Evolutionary conservation across 371 early-diverging fungal genomes (phyloP).

Genomic region (Catenaria anguillulae): DNA sequence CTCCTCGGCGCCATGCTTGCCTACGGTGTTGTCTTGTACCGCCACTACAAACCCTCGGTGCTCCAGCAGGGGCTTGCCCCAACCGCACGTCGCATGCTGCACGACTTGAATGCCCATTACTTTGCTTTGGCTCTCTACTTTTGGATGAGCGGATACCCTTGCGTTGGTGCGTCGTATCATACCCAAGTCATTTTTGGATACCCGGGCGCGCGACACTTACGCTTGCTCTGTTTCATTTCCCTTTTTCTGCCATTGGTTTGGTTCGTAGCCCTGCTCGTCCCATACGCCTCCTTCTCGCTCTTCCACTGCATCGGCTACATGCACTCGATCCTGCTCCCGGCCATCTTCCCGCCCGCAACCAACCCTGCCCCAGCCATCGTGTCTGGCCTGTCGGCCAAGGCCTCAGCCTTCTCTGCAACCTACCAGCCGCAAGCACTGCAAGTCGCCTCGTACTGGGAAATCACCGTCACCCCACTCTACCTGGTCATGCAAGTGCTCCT

Average conservation of each 20-base stretch:
- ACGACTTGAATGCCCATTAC: neutral
- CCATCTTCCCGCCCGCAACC: neutral
- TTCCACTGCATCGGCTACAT: conserved; percentile 1
- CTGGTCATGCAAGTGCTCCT: neutral
- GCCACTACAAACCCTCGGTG: neutral
- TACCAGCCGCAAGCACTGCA: conserved; percentile 1
- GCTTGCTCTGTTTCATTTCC: too few relatives aligned
- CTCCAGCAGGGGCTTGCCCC: neutral
- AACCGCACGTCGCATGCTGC: neutral
- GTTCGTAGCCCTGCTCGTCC: neutral
- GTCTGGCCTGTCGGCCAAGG: neutral
- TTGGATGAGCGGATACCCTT: neutral
- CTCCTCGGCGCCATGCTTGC: neutral
- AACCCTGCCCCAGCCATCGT: neutral
- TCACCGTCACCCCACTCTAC: neutral
- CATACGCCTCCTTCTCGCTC: neutral
- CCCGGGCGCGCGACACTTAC: too few relatives aligned
- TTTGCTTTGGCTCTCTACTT: neutral
- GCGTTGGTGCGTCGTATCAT: neutral
- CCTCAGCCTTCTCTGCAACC: neutral
- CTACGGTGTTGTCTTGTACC: neutral
- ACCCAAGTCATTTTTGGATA: too few relatives aligned
- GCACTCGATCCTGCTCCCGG: neutral
- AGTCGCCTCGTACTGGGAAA: neutral
- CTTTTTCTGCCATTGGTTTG: too few relatives aligned